phyloP scores from a whole-genome alignment of 2,329 filamentous ascomycete species.

The Plenodomus tracheiphilus region DNA sequence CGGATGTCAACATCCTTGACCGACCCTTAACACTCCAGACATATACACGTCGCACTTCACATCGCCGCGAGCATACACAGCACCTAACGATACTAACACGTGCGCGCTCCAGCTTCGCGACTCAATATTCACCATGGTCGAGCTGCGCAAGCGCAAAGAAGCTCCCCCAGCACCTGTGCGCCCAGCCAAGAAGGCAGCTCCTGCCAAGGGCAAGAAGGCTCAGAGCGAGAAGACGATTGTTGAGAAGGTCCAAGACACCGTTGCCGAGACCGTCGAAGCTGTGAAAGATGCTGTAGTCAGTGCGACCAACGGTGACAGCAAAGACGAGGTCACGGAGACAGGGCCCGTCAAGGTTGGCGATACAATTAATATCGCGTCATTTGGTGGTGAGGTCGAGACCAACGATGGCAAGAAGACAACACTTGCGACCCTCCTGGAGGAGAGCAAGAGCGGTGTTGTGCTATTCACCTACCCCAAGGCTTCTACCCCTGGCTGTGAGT shows the following conservation, averaged over 20 bases:
- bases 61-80: not conserved
- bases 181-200: slow-evolving; percentile 53
- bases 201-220: slow-evolving; percentile 42
- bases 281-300: slow-evolving; percentile 37
- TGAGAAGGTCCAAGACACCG: slow-evolving; percentile 38
- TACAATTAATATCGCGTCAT: slow-evolving; percentile 56
- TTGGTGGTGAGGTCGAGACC: slow-evolving; percentile 75
- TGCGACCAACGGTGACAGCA: slow-evolving; percentile 21
- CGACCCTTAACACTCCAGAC: not conserved
- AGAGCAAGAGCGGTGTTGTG: slow-evolving; percentile 83
- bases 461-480: slow-evolving; percentile 96
- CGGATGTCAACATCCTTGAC: slow-evolving; percentile 9
- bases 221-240: slow-evolving; percentile 36
- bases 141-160: slow-evolving; percentile 66
- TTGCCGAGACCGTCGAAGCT: slow-evolving; percentile 37
- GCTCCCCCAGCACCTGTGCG: slow-evolving; percentile 54
- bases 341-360: slow-evolving; percentile 51
- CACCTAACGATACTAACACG: slow-evolving; percentile 27
- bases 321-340: slow-evolving; percentile 20
- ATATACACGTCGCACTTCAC: not conserved
- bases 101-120: slow-evolving; percentile 30
- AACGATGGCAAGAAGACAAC: slow-evolving; percentile 81
- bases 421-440: slow-evolving; percentile 76
- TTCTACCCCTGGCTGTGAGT: slow-evolving; percentile 90
- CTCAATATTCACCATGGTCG: slow-evolving; percentile 50